Base-by-base conservation (phyloP, 495 filamentous ascomycete genomes). In the Neurospora pannonica region DNA sequence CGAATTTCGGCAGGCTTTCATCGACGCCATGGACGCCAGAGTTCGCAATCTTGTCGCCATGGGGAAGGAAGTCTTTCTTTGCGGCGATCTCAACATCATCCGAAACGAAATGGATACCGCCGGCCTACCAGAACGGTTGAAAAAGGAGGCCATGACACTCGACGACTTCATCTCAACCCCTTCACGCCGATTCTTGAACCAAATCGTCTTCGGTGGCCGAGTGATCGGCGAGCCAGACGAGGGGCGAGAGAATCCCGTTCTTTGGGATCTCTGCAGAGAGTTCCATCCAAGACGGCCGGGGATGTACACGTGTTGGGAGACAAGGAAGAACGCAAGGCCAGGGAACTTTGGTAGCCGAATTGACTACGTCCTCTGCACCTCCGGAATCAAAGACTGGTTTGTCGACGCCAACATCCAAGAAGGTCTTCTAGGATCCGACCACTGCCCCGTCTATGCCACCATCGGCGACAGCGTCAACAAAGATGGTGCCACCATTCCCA, bases 351-450 rank as follows among this genome's bases (percentile, higher is more conserved):
- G 96, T 2, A 90, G 93, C 40, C 86, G 96, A 38, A 98, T 99
- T 72, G 96, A 99, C 79, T 98, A 97, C 82, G 90, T 99, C 38
- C 86, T 98, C 8, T 95, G 93, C 79, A 95, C 89, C 74, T 83
- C 90, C 48, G 87, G 88, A 40, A 95, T 97, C 89, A 92, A 90
- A 75, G 82, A 87, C 72, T 98, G 95, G 95, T 93, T 97, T 79
- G 84, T 81, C 37, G 92, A 93, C 72, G 89, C 93, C n/a, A 93
- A 98, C 77, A 98, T 98, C 38, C 96, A 98, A 79, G 95, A 98
- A 82, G 96, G 95, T 4, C 84, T 99, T 10, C 89, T 97, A 87
- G 96, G 96, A 13, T 99, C 96, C 0, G 96, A 99, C 78, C 96
- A 99, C 81, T 99, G 96, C 77, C 96, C 96, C 0, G 95, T 99